Base-by-base conservation (phyloP, 139 green algal species). In the Closterium sp. region DNA sequence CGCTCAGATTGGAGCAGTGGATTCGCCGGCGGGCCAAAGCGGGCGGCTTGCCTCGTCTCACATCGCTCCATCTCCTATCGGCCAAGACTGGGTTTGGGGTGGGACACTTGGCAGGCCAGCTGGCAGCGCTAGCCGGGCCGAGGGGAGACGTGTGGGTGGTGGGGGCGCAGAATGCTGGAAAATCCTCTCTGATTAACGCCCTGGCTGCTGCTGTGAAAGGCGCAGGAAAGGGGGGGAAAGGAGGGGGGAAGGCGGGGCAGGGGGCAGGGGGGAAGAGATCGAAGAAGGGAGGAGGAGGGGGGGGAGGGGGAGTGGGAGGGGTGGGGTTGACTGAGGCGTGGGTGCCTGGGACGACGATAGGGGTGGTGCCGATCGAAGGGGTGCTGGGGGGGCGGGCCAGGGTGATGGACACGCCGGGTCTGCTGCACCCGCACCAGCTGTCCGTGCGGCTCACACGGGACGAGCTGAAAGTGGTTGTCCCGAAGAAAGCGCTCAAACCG, bases 141-240 rank as follows among this genome's bases (percentile, higher is more conserved):
- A 92, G 95, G 34, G 97, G 97, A 12, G 97, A 99, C 87, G 95
- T 99, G 64, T 99, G 97, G 97, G 97, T 99, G 64, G 96, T 99
- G 34, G 96, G 97, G 12, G 96, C 96, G 3, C 96, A 97, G 93
- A 98, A 98, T 93, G 97, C 97, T 23, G 98, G 98, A 90, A 99
- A 99, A 94, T 97, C 94, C 90, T 97, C 95, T 0, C 96, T 99
- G n/a, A 98, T 99, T 91, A 97, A 97, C 90, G 96, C 98, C 12
- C 97, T 99, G 95, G 95, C 23, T 33, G 19, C 23, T 88, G 31
- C 64, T 33, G 87, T 33, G 36, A 35, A 69, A 30, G 33, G 33
- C 85, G 33, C 28, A 16, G 33, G 85, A 10, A 88, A 21, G 16
- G n/a, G n/a, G 16, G 84, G 84, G 64, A 10, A 16, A 23, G 33